A percentile compares a stretch with the other conserved stretches of the same genome.
These are phyloP conservation scores for Exophiala oligosperma DNA, from an alignment of 2,329 filamentous ascomycete genomes.

Conservation along the genomic window DNA sequence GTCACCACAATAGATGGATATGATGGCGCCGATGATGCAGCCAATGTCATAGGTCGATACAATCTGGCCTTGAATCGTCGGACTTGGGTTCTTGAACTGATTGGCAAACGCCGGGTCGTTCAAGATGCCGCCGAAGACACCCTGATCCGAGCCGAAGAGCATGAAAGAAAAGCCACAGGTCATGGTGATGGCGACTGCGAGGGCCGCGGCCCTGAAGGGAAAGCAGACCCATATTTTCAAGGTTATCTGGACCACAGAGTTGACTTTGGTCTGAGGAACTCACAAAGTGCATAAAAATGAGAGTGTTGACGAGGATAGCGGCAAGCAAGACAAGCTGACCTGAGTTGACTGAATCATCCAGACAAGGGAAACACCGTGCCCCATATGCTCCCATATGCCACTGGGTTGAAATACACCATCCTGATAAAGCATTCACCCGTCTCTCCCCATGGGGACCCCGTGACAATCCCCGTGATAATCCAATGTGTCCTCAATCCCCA, in stretches of 20 bases:
- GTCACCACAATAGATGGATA: slow-evolving; percentile 37
- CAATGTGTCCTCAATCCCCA: background rate
- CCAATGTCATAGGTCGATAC: slow-evolving; percentile 56
- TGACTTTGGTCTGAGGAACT: background rate
- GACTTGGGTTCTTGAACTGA: slow-evolving; percentile 38
- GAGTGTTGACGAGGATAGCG: too few relatives aligned
- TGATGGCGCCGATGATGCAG: slow-evolving; percentile 19
- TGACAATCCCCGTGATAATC: background rate
- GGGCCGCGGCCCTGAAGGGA: slow-evolving; percentile 1
- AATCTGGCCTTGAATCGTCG: slow-evolving; percentile 47
- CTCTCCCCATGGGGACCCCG: slow-evolving; percentile 6
- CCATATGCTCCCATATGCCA: slow-evolving; percentile 6
- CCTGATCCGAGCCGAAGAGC: slow-evolving; percentile 44
- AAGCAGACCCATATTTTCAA: background rate
- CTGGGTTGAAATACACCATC: background rate
- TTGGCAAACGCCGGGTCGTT: slow-evolving; percentile 31
- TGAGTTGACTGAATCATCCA: background rate
- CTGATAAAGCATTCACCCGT: background rate
- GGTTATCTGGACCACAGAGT: background rate
- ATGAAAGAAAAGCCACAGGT: slow-evolving; percentile 49
- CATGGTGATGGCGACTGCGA: slow-evolving; percentile 3
- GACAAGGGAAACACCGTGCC: background rate
- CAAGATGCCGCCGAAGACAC: slow-evolving; percentile 37
- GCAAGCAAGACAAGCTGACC: background rate
- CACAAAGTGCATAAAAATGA: background rate